Evolutionary conservation across 441 rosid genomes (phyloP).

Genomic region (Aleurites moluccanus): DNA sequence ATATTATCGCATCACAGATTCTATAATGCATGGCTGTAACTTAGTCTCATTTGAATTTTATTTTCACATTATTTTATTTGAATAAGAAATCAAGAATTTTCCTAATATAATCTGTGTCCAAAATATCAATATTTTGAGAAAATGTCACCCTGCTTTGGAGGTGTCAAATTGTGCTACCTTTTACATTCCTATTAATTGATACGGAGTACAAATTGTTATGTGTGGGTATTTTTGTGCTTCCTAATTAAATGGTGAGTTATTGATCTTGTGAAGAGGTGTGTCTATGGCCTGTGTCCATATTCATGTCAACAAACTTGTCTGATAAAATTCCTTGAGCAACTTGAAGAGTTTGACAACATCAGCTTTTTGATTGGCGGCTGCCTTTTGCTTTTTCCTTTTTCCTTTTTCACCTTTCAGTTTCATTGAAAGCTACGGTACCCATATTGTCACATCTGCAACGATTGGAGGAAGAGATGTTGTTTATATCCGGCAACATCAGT

Average conservation of each 20-base stretch:
- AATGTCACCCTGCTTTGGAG: neutral
- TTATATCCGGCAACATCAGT: slow-evolving; percentile 62
- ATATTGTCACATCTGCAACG: slow-evolving; percentile 62
- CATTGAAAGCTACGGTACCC: slow-evolving; percentile 69
- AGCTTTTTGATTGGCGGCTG: slow-evolving; percentile 21
- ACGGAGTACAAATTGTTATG: neutral
- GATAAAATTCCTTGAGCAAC: neutral
- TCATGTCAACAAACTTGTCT: neutral
- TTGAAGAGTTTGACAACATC: slow-evolving; percentile 20
- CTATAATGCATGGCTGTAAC: neutral
- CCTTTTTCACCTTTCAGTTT: slow-evolving; percentile 43
- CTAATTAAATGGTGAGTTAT: neutral
- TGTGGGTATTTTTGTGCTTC: neutral
- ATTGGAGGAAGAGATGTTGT: slow-evolving; percentile 75
- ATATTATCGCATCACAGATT: neutral
- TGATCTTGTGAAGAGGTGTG: neutral
- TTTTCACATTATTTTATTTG: neutral
- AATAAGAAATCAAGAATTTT: neutral
- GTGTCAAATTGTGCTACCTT: neutral
- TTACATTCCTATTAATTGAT: neutral
- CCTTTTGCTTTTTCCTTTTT: neutral
- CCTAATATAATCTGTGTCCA: neutral
- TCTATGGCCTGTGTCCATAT: neutral
- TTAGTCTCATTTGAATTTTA: neutral
- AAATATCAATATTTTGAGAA: neutral